Evolutionary conservation across 148 eudicot genomes (phyloP).

Genomic region (Spergularia marina): DNA sequence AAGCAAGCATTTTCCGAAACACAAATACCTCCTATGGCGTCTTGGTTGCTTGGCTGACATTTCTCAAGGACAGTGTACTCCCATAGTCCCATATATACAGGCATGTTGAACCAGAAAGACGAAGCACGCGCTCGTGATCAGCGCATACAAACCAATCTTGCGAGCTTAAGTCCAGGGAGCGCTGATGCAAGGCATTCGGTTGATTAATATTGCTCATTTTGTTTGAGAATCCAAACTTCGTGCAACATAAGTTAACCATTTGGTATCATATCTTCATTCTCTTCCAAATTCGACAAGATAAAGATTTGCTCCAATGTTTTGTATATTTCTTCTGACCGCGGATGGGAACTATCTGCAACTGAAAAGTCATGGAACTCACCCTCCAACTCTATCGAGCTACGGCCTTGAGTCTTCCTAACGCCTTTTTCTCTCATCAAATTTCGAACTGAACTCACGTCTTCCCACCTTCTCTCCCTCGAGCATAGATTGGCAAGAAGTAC

Average conservation of each 20-base stretch:
- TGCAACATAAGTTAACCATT: background rate
- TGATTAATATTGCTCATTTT: no score
- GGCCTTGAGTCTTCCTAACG: conserved; percentile 62
- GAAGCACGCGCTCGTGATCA: no score
- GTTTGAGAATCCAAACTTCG: conserved; percentile 2
- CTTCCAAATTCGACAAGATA: conserved; percentile 27
- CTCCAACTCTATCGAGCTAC: conserved; percentile 64
- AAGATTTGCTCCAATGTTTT: conserved; percentile 35
- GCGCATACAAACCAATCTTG: no score
- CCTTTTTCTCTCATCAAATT: conserved; percentile 68
- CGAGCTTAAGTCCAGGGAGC: no score
- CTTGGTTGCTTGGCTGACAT: no score
- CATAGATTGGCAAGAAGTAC: conserved; percentile 56
- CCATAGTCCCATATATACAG: no score
- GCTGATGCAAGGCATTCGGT: no score
- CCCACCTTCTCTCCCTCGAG: conserved; percentile 53
- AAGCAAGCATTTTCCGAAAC: no score
- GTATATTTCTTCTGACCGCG: conserved; percentile 46
- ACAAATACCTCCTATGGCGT: no score
- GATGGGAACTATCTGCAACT: conserved; percentile 63
- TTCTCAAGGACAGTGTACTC: no score
- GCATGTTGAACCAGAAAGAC: no score
- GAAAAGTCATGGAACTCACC: conserved; percentile 59
- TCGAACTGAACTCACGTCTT: conserved; percentile 53
- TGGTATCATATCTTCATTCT: conserved; percentile 6